Evolutionary conservation across 2,329 filamentous ascomycete genomes (phyloP), one percentile per base, ranked within the genome.

Genomic region (Stagonosporopsis cucurbitacearum): DNA sequence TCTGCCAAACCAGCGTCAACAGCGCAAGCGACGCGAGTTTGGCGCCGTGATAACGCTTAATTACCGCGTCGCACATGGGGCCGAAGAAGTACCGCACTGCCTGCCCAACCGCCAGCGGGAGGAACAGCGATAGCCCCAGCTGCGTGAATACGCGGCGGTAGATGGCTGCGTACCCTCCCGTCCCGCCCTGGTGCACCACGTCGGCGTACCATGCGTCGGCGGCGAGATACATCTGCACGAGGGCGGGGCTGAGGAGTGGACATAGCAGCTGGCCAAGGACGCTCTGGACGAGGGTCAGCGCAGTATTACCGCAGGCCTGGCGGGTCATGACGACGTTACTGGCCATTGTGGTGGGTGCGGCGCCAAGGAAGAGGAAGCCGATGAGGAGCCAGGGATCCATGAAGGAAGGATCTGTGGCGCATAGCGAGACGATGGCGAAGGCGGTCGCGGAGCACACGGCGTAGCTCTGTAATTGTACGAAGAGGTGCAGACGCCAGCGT

Each of bases 281-380:
- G 1, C 89, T 88, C 67, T 90, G 87, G 28, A 90, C 87, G 0
- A 78, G 68, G 0, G 73, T 75, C 3, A 76, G 64, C 1, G 73
- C 74, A 0, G 70, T 63, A 39, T 91, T 89, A 5, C 88, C 88
- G 33, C 87, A 85, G 0, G 88, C 85, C 35, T 85, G 81, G 23
- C 87, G 78, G 6, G 88, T 91, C 87, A 91, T 90, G 36, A 91
- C 86, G 7, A 90, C 86, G 69, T 91, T 91, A 41, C 86, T 89
- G 7, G 86, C 84, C 65, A 91, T 88, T 0, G 88, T 91, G 0
- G 88, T 91, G 1, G 88, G 88, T 4, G 89, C 84, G 66, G 84
- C 88, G n/a, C 85, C 82, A 1, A 86, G 80, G 35, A 88, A 84
- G 3, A 90, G 80, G 70, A 90, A 84, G 9, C 89, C 88, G 3